phyloP scores from a whole-genome alignment of 306 rosid genomes.

The Vachellia pachyceras region DNA sequence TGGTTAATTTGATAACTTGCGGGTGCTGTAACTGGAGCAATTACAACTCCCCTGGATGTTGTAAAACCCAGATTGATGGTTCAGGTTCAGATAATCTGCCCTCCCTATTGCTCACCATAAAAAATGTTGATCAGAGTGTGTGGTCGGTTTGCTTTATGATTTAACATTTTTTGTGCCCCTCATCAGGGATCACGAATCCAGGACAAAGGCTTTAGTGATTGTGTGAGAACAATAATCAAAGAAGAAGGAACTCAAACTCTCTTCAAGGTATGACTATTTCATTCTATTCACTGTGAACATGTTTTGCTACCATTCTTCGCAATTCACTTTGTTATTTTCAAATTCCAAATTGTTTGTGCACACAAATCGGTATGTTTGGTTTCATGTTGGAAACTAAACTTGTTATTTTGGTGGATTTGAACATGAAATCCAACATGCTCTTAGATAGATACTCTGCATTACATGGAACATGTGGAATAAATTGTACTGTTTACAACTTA shows the following conservation, averaged over 20 bases:
- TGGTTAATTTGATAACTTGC: constrained; percentile 20
- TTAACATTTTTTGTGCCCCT: neutral
- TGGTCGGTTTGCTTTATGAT: constrained; percentile 24
- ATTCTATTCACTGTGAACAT: constrained; percentile 18
- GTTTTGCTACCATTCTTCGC: neutral
- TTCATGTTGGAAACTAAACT: neutral
- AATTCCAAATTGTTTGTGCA: neutral
- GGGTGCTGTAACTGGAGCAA: constrained; percentile 93
- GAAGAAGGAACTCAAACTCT: constrained; percentile 78
- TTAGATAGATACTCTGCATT: neutral
- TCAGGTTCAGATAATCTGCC: constrained; percentile 47
- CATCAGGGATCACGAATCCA: constrained; percentile 68
- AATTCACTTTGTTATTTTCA: neutral
- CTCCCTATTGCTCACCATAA: neutral
- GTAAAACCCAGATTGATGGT: constrained; percentile 76
- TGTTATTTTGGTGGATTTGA: neutral
- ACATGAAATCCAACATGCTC: neutral
- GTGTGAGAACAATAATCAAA: constrained; percentile 69
- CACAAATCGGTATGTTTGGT: neutral
- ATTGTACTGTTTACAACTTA: neutral
- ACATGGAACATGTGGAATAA: neutral
- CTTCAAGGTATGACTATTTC: constrained; percentile 58
- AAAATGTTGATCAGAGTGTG: neutral
- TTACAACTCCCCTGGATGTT: constrained; percentile 92
- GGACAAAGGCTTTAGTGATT: constrained; percentile 72